Conservation (phyloP, 2,329 filamentous ascomycete genomes). For the Aureobasidium zeae region DNA sequence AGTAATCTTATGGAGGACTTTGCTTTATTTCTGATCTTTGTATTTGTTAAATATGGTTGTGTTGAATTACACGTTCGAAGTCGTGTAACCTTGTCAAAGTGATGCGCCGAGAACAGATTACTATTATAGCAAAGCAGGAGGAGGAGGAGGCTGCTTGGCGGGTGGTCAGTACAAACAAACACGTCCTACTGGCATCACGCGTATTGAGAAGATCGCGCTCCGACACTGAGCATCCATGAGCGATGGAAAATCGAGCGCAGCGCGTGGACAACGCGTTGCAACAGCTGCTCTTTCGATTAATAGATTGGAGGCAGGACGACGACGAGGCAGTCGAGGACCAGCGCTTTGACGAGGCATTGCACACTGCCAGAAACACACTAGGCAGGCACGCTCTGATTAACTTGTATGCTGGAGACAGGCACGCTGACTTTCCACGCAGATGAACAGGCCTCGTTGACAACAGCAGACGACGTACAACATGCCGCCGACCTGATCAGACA, state of each 20-base stretch:
- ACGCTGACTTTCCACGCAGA: slow-evolving; percentile 27
- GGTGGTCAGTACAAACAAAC: slow-evolving; percentile 15
- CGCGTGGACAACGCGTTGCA: slow-evolving; percentile 73
- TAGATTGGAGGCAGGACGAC: slow-evolving; percentile 51
- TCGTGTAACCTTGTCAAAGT: no score
- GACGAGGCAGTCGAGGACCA: slow-evolving; percentile 59
- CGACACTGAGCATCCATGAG: slow-evolving; percentile 2
- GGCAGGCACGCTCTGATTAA: slow-evolving; percentile 26
- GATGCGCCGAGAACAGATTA: no score
- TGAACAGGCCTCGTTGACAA: slow-evolving; percentile 39
- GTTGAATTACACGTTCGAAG: no score
- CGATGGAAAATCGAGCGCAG: slow-evolving; percentile 27
- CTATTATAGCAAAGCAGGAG: no score
- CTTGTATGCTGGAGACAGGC: slow-evolving; percentile 35
- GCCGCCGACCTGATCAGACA: slow-evolving; percentile 87
- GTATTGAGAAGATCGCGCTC: background rate
- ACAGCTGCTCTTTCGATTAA: slow-evolving; percentile 64
- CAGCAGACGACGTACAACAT: slow-evolving; percentile 73
- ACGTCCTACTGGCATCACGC: slow-evolving; percentile 1
- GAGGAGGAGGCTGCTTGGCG: no score
- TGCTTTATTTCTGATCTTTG: slow-evolving; percentile 8
- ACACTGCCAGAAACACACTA: slow-evolving; percentile 41
- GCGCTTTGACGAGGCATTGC: slow-evolving; percentile 54
- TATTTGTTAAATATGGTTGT: slow-evolving; percentile 2
- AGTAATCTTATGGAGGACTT: slow-evolving; percentile 1